Base-by-base conservation (phyloP, 1,284 basidiomycete genomes). In the Tilletia indica region DNA sequence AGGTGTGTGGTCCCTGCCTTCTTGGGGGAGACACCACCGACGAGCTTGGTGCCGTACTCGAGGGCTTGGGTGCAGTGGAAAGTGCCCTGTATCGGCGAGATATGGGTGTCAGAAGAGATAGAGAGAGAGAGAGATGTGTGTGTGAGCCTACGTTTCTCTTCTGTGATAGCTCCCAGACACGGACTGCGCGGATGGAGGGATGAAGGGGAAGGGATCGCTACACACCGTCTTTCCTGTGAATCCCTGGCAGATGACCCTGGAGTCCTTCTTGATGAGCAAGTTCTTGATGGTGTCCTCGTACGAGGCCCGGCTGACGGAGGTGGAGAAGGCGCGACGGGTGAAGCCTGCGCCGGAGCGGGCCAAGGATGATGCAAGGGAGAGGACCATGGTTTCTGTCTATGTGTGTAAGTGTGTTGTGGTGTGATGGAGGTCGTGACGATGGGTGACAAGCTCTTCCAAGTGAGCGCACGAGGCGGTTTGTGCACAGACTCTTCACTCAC, bases 1-100 rank as follows among this genome's bases (percentile, higher is more conserved):
- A 99, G 89, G 87, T 99, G 97, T 16, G 90, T 93, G 86, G 93
- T 91, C 47, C 97, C 97, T 69, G 95, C 97, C 87, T 98, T 99
- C 87, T 93, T 97, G 68, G 96, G 97, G 49, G 93, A 95, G 70
- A 97, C 94, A 83, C 97, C 97, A 73, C 96, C 97, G 73, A 99
- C 93, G 90, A 99, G 94, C 74, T 92, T 92, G 73, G 97, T 99
- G 45, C 95, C 95, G 85, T 94, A 99, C 68, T 90, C 93, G 76
- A 99, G 87, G 67, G 97, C 94, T 86, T 98, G 94, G 85, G 89
- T 91, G 77, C 91, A 90, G 88, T 99, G 97, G 89, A 99, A 99
- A 79, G 96, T 98, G 80, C 91, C 96, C 68, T 68, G 68, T 51
- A 8, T 11, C 19, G 45, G 51, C 51, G 31, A 54, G 8, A 19